Base-by-base conservation (phyloP, 2,329 filamentous ascomycete genomes). In the Penicillium sp. region DNA sequence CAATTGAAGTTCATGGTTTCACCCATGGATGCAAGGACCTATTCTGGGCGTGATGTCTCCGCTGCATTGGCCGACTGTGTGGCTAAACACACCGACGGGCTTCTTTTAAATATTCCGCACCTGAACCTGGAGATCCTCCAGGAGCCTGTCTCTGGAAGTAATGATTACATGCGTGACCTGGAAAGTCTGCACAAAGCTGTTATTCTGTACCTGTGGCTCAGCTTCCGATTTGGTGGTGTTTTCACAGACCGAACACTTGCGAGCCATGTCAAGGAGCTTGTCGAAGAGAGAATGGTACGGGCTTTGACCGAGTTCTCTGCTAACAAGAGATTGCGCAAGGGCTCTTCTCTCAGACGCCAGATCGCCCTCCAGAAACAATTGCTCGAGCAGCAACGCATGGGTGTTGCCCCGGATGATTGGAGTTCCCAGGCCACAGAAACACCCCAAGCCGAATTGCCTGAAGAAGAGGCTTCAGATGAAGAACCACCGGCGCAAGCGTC, bases 141-240 rank as follows among this genome's bases (percentile, higher is more conserved):
- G 56, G 55, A 76, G 24, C 65, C 75, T 0, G 69, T 79, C 1
- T 75, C 73, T 0, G 69, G 70, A 1, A 70, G 72, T 13, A 75
- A 81, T 49, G 70, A 77, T 0, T 90, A 91, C 61, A 79, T 99
- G 10, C 77, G 78, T 50, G 74, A 79, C 8, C 78, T 97, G 18
- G 94, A 99, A 71, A 72, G 77, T 3, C 79, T 99, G 14, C 94
- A 99, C 75, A 89, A 90, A 65, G 80, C 85, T 27, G 77, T 99
- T 36, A 90, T 93, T 42, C 77, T 92, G 44, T 99, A 97, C 69
- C 81, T 96, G 2, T 99, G 94, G 94, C 80, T 99, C 14, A 93
- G 89, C 63, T 97, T 93, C 73, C 87, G 93, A 6, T 96, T 93
- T 71, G 81, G 85, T 3, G 89, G 90, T 45, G 81, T 95, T 47